phyloP scores from a whole-genome alignment of 345 rosid species.

The Syzygium aqueum region DNA sequence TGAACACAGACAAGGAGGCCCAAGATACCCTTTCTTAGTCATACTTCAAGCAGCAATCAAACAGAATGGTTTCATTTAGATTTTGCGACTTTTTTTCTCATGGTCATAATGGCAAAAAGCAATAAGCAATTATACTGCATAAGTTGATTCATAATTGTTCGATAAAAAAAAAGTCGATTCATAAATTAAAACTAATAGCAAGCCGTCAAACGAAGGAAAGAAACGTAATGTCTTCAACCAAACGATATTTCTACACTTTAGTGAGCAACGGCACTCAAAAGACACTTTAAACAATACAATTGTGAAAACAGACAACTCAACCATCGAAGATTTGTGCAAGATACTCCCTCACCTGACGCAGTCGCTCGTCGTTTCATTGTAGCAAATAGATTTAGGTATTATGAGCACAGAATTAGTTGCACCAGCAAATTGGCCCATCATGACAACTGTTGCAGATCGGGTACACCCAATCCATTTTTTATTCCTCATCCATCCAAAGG shows the following conservation, averaged over 20 bases:
- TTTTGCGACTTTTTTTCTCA: not conserved
- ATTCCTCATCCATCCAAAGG: conserved; percentile 45
- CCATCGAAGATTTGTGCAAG: not conserved
- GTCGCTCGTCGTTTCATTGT: conserved; percentile 25
- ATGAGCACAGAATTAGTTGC: conserved; percentile 48
- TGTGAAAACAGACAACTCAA: not conserved
- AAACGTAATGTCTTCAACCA: not conserved
- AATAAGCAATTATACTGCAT: not conserved
- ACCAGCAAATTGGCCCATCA: conserved; percentile 46
- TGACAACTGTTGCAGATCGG: conserved; percentile 44
- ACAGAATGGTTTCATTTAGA: not conserved
- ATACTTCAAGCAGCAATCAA: not conserved
- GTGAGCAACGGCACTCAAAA: not conserved
- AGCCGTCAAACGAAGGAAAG: not conserved
- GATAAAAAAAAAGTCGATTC: not conserved
- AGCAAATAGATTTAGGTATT: conserved; percentile 38
- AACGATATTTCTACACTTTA: not conserved
- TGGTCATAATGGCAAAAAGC: not conserved
- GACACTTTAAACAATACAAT: not conserved
- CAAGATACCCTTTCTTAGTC: not conserved
- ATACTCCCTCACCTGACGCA: conserved; percentile 46
- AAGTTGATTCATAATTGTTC: not conserved
- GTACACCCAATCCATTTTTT: conserved; percentile 79
- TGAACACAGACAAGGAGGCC: not conserved
- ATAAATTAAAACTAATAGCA: not conserved